Base-by-base conservation (phyloP, 192 early-diverging fungal species). In the Cladochytrium replicatum region DNA sequence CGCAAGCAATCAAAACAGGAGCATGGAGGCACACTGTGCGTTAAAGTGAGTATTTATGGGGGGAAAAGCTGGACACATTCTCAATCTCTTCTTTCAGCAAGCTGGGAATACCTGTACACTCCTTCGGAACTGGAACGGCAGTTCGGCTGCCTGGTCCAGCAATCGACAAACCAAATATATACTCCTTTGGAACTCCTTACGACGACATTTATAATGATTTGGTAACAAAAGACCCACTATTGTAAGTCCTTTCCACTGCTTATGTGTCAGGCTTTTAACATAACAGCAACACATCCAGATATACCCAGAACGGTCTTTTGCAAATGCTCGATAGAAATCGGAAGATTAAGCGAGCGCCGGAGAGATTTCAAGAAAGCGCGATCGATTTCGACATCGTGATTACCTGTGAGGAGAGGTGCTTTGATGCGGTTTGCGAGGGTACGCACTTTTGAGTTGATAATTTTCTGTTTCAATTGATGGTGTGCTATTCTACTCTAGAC, bases 1-100 rank as follows among this genome's bases (percentile, higher is more conserved):
- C 53, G 89, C 91, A 22, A 92, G 88, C 52, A 98, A 98, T 57
- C 91, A 91, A 71, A 98, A 98, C 61, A 74, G 94, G 27, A 87
- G 84, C 61, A 98, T 98, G 94, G 94, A 98, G 54, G 92, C 82
- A 0, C 91, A 94, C 48, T 72, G 80, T 63, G 83, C 87, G 30
- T 68, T 93, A 6, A 50, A 57, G 80, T 80, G 68, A 64, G 58
- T 27, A 17, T 21, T n/a, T n/a, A n/a, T n/a, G n/a, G n/a, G n/a
- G n/a, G n/a, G n/a, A 7, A 31, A 26, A 5, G 11, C 50, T 30
- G 30, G 11, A 22, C 21, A 11, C 21, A 39, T 40, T 11, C 13
- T 31, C 0, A 11, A 26, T 34, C 2, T 27, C 7, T 4, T 38
- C 52, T 29, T 32, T 65, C 24, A 74, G 72, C 37, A 54, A 69